Conservation (phyloP, 31 red algal species). For the Bonnemaisonia californica region DNA sequence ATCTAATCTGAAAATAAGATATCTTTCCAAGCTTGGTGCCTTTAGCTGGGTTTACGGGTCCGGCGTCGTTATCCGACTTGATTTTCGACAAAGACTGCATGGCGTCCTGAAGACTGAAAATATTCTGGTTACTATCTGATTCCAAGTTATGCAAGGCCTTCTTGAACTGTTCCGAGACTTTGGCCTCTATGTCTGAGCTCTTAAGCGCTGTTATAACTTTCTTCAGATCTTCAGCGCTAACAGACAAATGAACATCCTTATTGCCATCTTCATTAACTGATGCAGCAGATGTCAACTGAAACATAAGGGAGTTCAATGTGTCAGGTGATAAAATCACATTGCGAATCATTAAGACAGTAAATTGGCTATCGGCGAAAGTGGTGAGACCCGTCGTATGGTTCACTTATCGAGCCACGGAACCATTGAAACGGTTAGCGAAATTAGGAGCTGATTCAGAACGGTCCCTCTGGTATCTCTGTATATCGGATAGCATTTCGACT, state of each 20-base stretch:
- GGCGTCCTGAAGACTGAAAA: conserved; percentile 5
- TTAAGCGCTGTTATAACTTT: neutral
- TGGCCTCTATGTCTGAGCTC: neutral
- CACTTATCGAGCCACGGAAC: conserved; percentile 11
- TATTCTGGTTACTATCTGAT: neutral
- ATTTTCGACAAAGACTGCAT: neutral
- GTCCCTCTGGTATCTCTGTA: conserved; percentile 21
- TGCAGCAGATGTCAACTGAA: neutral
- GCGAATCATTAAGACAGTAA: conserved; percentile 28
- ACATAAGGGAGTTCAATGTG: conserved; percentile 23
- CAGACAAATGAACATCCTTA: neutral
- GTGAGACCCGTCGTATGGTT: conserved; percentile 17
- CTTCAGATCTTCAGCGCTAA: neutral
- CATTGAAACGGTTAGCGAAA: conserved; percentile 32
- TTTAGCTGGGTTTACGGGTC: neutral
- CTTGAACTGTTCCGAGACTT: neutral
- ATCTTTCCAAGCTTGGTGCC: neutral
- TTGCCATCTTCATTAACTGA: neutral
- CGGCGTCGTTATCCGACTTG: neutral
- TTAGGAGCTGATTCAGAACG: neutral
- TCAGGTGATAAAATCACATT: conserved; percentile 26
- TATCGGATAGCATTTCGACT: conserved; percentile 26
- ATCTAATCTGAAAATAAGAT: neutral
- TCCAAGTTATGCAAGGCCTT: neutral
- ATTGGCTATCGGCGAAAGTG: conserved; percentile 12